Percentiles rank a stretch among this genome's conserved stretches.
Conservation (phyloP, 23 red algal genomes). For the Agarophyton chilense region DNA sequence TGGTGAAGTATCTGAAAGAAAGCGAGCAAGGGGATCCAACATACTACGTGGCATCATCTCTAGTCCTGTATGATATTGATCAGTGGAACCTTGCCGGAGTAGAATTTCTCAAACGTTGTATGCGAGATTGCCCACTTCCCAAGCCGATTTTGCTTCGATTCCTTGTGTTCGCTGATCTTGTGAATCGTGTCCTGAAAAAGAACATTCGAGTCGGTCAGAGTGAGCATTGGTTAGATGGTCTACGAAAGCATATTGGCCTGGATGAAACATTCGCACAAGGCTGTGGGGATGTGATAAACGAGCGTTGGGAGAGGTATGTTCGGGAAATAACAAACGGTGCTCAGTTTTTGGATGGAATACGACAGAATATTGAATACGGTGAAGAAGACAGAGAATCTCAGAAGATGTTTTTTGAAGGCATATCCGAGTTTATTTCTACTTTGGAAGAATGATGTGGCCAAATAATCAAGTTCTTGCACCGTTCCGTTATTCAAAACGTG, state of each 20-base stretch:
- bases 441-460: no score
- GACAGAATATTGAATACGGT: conserved; percentile 27
- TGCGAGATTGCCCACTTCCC: conserved; percentile 24
- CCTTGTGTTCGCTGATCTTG: conserved; percentile 52
- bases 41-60: conserved; percentile 57
- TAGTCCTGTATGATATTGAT: conserved; percentile 31
- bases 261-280: conserved; percentile 49
- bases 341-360: conserved; percentile 4
- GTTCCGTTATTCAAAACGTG: no score
- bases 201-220: neutral
- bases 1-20: conserved; percentile 39
- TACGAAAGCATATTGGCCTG: conserved; percentile 23
- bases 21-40: conserved; percentile 57
- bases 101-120: conserved; percentile 32
- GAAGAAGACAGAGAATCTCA: neutral
- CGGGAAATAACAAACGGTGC: conserved; percentile 7
- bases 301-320: conserved; percentile 55
- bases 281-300: conserved; percentile 50
- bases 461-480: no score
- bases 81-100: conserved; percentile 22
- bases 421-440: neutral
- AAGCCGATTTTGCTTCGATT: conserved; percentile 28
- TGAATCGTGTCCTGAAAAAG: conserved; percentile 57
- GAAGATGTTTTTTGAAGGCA: neutral
- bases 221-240: conserved; percentile 33